Conservation (phyloP, 2,329 filamentous ascomycete species). For the Clathrospora elynae region DNA sequence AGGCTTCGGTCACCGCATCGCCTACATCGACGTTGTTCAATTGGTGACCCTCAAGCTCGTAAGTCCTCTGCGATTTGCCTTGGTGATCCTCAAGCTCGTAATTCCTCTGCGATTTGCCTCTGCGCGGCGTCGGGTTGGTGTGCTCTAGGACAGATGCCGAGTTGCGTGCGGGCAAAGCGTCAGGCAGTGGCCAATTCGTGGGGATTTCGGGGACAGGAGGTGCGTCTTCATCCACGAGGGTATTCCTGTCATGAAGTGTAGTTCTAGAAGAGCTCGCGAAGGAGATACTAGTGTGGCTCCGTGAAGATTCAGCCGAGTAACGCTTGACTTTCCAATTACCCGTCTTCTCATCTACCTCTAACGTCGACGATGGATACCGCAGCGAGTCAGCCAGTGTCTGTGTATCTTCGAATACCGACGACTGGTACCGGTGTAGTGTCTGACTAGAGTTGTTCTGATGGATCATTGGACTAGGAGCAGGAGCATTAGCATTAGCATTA, state of each 20-base stretch:
- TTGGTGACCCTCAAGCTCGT: constrained; percentile 25
- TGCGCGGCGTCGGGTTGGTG: constrained; percentile 11
- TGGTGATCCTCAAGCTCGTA: too few species aligned
- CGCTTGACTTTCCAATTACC: constrained; percentile 43
- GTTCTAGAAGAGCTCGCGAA: constrained; percentile 21
- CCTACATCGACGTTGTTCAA: constrained; percentile 27
- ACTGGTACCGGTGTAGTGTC: constrained; percentile 37
- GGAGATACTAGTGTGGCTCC: constrained; percentile 17
- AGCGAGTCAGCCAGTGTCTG: constrained; percentile 43
- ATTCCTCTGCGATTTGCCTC: constrained; percentile 10
- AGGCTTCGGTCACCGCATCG: constrained; percentile 25
- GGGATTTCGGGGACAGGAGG: constrained; percentile 38
- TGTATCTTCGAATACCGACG: constrained; percentile 40
- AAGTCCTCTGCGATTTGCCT: constrained; percentile 10
- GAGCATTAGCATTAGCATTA: too few species aligned
- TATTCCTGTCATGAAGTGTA: constrained; percentile 25
- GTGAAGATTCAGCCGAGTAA: constrained; percentile 23
- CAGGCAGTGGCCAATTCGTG: constrained; percentile 33
- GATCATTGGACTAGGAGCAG: constrained; percentile 13
- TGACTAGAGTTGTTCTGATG: constrained; percentile 30
- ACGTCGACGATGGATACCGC: constrained; percentile 37
- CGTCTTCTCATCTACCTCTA: constrained; percentile 40
- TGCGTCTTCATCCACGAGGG: constrained; percentile 17
- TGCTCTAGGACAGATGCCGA: constrained; percentile 22
- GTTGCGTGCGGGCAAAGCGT: constrained; percentile 19